Percentiles rank a stretch among this genome's conserved stretches.
phyloP scores from a whole-genome alignment of 2,329 filamentous ascomycete species.

The Arthrobotrys sphaeroides region DNA sequence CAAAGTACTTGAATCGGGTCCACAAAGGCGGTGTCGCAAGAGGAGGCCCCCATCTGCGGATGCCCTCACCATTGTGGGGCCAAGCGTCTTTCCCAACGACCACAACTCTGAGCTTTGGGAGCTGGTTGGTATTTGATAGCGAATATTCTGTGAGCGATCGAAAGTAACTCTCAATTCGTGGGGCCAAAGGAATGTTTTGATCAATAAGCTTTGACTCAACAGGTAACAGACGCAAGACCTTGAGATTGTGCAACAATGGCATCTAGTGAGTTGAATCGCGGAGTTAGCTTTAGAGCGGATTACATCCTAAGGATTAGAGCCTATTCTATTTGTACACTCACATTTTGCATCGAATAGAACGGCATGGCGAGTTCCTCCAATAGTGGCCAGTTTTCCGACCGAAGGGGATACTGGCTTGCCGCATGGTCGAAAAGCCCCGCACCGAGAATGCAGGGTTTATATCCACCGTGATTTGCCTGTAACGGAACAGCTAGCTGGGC shows the following conservation, averaged over 20 bases:
- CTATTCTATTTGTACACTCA: neutral
- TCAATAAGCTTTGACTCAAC: neutral
- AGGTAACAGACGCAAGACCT: neutral
- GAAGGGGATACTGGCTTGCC: neutral
- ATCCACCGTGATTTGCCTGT: neutral
- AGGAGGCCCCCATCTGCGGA: too few relatives aligned
- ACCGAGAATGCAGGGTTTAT: neutral
- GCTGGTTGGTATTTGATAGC: neutral
- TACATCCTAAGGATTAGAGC: neutral
- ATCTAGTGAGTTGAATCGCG: neutral
- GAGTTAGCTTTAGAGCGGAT: neutral
- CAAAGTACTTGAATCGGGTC: neutral
- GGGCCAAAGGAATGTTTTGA: neutral
- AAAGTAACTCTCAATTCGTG: neutral
- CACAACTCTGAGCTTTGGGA: neutral
- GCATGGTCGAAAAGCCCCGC: neutral
- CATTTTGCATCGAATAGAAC: neutral
- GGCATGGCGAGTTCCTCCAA: neutral
- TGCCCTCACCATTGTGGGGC: neutral
- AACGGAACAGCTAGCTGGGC: too few relatives aligned
- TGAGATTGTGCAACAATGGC: neutral
- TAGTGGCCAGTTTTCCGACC: neutral
- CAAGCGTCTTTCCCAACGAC: neutral
- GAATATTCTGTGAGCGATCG: neutral
- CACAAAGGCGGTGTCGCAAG: too few relatives aligned